Percentiles rank a stretch among this genome's conserved stretches.
Conservation (phyloP, 352 stramenopile species). For the Globisporangium mamillatum region DNA sequence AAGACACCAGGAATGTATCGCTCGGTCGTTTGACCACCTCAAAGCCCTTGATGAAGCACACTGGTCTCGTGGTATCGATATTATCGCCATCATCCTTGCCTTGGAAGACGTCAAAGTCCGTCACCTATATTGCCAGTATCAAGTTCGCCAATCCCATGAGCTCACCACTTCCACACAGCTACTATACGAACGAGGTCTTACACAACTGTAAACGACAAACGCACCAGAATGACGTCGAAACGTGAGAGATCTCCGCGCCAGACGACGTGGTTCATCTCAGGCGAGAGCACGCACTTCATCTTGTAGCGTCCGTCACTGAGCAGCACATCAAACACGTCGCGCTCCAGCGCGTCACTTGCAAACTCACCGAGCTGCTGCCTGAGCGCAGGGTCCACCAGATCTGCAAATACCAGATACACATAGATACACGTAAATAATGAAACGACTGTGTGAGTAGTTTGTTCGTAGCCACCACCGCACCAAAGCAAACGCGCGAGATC, state of each 20-base stretch:
- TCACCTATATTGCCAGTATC: conserved; percentile 1
- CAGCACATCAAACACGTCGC: conserved; percentile 59
- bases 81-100: neutral
- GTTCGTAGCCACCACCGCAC: neutral
- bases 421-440: neutral
- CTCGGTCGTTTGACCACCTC: neutral
- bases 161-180: neutral
- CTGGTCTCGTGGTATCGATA: neutral
- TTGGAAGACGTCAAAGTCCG: conserved; percentile 7
- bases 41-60: conserved; percentile 26
- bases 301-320: conserved; percentile 49
- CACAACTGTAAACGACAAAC: neutral
- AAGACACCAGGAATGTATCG: conserved; percentile 7
- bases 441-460: neutral
- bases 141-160: neutral
- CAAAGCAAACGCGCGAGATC: too few relatives aligned
- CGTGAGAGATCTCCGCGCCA: conserved; percentile 32
- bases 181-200: neutral
- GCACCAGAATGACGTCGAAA: conserved; percentile 34
- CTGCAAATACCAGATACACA: conserved; percentile 20
- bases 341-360: conserved; percentile 14
- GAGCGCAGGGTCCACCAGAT: conserved; percentile 47
- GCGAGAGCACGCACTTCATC: conserved; percentile 46
- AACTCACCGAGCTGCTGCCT: conserved; percentile 26
- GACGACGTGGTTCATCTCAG: conserved; percentile 35